Conservation (phyloP, 2,329 filamentous ascomycete species). For the Botrytis paeoniae region DNA sequence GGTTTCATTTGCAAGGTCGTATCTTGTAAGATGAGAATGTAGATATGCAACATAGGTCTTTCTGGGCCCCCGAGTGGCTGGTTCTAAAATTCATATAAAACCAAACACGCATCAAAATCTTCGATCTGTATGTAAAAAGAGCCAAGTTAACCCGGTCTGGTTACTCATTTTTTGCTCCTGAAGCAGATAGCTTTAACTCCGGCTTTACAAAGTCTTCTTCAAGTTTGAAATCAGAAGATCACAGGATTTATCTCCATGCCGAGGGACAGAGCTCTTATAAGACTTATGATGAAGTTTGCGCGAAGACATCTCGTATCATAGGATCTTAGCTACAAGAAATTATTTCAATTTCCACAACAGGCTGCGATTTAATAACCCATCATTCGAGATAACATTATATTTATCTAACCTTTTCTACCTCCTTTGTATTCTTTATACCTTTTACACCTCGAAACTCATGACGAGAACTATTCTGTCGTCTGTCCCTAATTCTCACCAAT, state of each 20-base stretch:
- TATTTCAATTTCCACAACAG: no score
- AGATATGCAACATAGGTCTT: no score
- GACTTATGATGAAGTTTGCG: fast-evolving
- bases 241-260: no score
- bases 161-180: background rate
- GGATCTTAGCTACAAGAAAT: background rate
- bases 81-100: fast-evolving
- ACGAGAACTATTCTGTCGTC: background rate
- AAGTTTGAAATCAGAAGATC: background rate
- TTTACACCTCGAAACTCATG: background rate
- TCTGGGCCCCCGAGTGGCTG: no score
- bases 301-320: background rate
- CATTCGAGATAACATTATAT: fast-evolving
- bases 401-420: background rate
- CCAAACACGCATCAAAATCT: fast-evolving
- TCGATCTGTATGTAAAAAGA: background rate
- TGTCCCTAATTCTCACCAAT: fast-evolving
- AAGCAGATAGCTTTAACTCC: fast-evolving
- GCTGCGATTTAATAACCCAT: no score
- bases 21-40: no score
- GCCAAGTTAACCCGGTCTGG: background rate
- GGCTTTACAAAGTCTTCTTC: background rate
- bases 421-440: background rate
- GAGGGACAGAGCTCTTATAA: fast-evolving
- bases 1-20: no score